Conservation (phyloP, 768 basidiomycete genomes). For the Cubamyces lactineus region DNA sequence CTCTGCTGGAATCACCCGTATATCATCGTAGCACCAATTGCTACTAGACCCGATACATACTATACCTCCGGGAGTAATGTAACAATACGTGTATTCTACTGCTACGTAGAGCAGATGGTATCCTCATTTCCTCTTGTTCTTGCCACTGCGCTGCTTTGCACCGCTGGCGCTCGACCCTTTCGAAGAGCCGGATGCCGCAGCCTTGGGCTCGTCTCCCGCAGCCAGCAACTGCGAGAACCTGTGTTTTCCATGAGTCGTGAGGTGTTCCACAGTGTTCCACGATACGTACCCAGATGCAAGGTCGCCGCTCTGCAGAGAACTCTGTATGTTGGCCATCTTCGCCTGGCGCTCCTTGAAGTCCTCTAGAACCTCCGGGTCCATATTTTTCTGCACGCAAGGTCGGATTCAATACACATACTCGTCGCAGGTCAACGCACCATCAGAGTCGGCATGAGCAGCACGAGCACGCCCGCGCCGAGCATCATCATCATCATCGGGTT, state of each 20-base stretch:
- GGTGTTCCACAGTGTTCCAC: slow-evolving; percentile 5
- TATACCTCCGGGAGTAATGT: slow-evolving; percentile 8
- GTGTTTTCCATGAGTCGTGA: not conserved
- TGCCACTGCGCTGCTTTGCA: slow-evolving; percentile 36
- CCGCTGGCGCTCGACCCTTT: slow-evolving; percentile 24
- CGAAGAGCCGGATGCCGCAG: slow-evolving; percentile 21
- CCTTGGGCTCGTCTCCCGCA: slow-evolving; percentile 41
- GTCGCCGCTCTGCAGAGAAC: slow-evolving; percentile 60
- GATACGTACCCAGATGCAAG: slow-evolving; percentile 55
- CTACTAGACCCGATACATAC: not conserved
- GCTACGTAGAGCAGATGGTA: not conserved
- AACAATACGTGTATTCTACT: slow-evolving; percentile 12
- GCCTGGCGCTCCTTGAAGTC: slow-evolving; percentile 66
- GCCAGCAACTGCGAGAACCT: slow-evolving; percentile 51
- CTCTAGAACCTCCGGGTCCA: slow-evolving; percentile 71
- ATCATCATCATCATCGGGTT: slow-evolving; percentile 88
- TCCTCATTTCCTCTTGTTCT: slow-evolving; percentile 39
- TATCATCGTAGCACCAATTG: not conserved
- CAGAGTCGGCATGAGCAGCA: slow-evolving; percentile 75
- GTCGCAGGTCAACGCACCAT: slow-evolving; percentile 50
- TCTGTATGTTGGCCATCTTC: slow-evolving; percentile 57
- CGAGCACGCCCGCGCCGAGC: slow-evolving; percentile 65
- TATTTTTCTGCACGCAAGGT: slow-evolving; percentile 58
- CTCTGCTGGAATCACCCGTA: too few species aligned
- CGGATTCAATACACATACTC: not conserved